Conservation (phyloP, 2,329 filamentous ascomycete species). For the Lasiodiplodia sp. region DNA sequence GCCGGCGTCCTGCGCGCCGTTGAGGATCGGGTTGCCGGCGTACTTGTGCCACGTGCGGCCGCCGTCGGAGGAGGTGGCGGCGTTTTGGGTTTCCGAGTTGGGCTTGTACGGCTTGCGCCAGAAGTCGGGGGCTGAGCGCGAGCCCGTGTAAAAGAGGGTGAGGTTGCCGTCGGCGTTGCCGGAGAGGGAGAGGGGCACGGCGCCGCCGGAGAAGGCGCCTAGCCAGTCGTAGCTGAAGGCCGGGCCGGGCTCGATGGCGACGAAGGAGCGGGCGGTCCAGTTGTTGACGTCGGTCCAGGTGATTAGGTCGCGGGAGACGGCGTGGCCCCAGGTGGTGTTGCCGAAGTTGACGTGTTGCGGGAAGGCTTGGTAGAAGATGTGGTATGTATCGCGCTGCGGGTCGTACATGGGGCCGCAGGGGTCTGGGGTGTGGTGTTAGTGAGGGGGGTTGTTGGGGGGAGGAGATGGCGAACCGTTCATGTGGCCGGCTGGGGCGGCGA, state of each 20-base stretch:
- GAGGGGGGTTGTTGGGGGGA: constrained; percentile 25
- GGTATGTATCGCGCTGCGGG: constrained; percentile 56
- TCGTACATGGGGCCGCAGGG: constrained; percentile 61
- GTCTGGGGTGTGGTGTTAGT: constrained; percentile 44
- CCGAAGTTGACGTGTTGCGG: constrained; percentile 57
- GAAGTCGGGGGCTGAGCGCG: constrained; percentile 54
- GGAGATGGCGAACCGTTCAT: constrained; percentile 46
- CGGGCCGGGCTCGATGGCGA: constrained; percentile 50
- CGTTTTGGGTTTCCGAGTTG: constrained; percentile 55
- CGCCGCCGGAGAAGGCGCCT: constrained; percentile 62
- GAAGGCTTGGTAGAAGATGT: constrained; percentile 63
- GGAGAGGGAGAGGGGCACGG: constrained; percentile 56
- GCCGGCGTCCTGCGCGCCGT: constrained; percentile 44
- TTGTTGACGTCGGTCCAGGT: no score
- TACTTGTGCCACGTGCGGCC: constrained; percentile 58
- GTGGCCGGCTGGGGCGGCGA: constrained; percentile 58
- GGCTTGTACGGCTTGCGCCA: constrained; percentile 54
- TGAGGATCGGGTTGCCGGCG: constrained; percentile 55
- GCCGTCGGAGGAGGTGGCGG: constrained; percentile 55
- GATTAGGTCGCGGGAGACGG: constrained; percentile 58
- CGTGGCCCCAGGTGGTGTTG: constrained; percentile 55
- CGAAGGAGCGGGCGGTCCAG: not conserved
- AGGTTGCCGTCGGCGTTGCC: constrained; percentile 57
- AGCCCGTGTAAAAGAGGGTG: constrained; percentile 57
- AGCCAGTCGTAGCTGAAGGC: constrained; percentile 57